Conservation (phyloP, 768 basidiomycete species). For the Suillus subalutaceus region DNA sequence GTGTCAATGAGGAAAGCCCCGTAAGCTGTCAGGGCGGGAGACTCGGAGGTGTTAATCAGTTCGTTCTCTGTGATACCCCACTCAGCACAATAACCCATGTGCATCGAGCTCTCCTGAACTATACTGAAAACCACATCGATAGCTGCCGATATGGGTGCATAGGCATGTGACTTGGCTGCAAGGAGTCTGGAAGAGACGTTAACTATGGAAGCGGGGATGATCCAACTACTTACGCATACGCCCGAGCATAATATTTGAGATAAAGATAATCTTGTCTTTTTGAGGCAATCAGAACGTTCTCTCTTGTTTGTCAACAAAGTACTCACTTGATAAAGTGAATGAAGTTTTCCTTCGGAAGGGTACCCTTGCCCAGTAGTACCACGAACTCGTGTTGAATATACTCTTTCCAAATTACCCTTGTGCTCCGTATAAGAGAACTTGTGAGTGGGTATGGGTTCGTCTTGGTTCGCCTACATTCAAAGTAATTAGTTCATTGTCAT, state of each 20-base stretch:
- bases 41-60: conserved; percentile 64
- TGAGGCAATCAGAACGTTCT: background rate
- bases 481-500: background rate
- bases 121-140: conserved; percentile 66
- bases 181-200: conserved; percentile 52
- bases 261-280: conserved; percentile 81
- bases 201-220: background rate
- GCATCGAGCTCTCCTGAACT: conserved; percentile 70
- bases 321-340: conserved; percentile 82
- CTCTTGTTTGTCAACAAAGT: background rate
- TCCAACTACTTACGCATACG: conserved; percentile 58
- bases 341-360: conserved; percentile 66
- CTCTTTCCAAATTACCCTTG: conserved; percentile 59
- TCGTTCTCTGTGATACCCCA: conserved; percentile 70
- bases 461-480: conserved; percentile 50
- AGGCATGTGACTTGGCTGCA: conserved; percentile 74
- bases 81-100: conserved; percentile 66
- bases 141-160: conserved; percentile 61
- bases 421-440: conserved; percentile 60
- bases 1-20: conserved; percentile 84
- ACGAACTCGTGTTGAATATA: conserved; percentile 90
- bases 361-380: conserved; percentile 70
- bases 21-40: conserved; percentile 78
- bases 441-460: conserved; percentile 72
- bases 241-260: conserved; percentile 81